Evolutionary conservation across 805 yeast genomes (phyloP), one percentile per base, ranked within the genome.

Genomic region (Metschnikowia shivogae): DNA sequence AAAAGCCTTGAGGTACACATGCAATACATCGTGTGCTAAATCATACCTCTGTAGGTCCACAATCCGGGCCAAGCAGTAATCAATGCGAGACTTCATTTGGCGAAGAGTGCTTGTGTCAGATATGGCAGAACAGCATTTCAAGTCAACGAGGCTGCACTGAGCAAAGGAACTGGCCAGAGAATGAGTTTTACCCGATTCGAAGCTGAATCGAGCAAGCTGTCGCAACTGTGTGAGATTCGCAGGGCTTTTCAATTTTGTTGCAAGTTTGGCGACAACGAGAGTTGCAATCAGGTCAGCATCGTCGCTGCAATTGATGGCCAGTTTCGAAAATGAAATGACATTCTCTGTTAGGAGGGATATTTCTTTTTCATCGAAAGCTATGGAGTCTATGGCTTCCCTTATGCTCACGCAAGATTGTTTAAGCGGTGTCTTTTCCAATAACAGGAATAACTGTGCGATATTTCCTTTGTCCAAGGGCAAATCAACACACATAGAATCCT

Each of bases 181-280:
- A 14, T 13, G 20, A 14, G 19, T 30, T 19, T 42, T 41, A 9
- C 46, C 48, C 24, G 37, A 46, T n/a, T 46, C 46, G 26, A 50
- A 48, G 17, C 48, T 48, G 13, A 46, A 29, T 6, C 48, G 44
- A 9, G 52, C 39, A 17, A 50, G 27, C 12, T n/a, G 22, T 28
- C 33, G 46, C n/a, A 42, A 34, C 17, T 6, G 29, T 11, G 33
- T 42, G 9, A 20, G 11, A 22, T 32, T 13, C n/a, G 29, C 17
- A 4, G 12, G 14, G 17, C 34, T 20, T 8, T 34, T 27, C 39
- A 49, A 42, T 22, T 34, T 19, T 6, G 12, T 2, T 4, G 29
- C 13, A n/a, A 50, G 12, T 12, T 33, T 27, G 8, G 43, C 7
- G 27, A 40, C n/a, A 11, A 32, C 27, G 3, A 27, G 14, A 10